These are phyloP conservation scores for Auricularia heimuer DNA, from an alignment of 768 basidiomycete genomes.

Conservation along the genomic window DNA sequence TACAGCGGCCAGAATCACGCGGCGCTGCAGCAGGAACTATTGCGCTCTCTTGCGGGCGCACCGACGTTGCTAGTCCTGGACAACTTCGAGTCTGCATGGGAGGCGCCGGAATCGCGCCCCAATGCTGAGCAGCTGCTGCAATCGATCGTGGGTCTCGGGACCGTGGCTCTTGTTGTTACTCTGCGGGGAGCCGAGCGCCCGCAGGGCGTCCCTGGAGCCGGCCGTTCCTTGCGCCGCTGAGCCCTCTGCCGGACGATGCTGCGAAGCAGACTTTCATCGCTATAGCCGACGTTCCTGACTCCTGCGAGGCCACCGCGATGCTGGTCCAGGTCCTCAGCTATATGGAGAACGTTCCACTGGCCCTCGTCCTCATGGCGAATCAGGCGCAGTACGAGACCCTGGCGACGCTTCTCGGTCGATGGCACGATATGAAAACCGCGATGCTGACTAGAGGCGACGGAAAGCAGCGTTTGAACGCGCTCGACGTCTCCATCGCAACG, in stretches of 20 bases:
- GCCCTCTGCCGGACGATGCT: neutral
- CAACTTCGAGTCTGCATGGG: constrained; percentile 1
- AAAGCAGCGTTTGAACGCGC: constrained; percentile 9
- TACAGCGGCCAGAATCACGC: too few species aligned
- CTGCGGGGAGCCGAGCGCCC: neutral
- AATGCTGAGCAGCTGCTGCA: neutral
- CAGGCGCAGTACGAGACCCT: neutral
- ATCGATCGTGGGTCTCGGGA: neutral
- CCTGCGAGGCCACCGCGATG: too few species aligned
- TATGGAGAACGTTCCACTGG: neutral
- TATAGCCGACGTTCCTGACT: neutral
- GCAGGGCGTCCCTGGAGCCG: neutral
- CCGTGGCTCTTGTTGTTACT: neutral
- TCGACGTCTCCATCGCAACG: constrained; percentile 23
- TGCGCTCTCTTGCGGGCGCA: constrained; percentile 5
- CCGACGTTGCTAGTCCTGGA: constrained; percentile 7
- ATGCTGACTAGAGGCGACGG: constrained; percentile 7
- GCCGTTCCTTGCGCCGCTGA: neutral
- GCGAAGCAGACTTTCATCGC: neutral
- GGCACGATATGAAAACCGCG: neutral
- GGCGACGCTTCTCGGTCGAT: neutral
- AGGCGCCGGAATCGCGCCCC: neutral
- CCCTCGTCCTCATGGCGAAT: neutral
- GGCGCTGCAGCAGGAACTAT: too few species aligned
- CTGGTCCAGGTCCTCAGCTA: neutral